Evolutionary conservation across 306 rosid genomes (phyloP).

Genomic region (Casuarina glauca): DNA sequence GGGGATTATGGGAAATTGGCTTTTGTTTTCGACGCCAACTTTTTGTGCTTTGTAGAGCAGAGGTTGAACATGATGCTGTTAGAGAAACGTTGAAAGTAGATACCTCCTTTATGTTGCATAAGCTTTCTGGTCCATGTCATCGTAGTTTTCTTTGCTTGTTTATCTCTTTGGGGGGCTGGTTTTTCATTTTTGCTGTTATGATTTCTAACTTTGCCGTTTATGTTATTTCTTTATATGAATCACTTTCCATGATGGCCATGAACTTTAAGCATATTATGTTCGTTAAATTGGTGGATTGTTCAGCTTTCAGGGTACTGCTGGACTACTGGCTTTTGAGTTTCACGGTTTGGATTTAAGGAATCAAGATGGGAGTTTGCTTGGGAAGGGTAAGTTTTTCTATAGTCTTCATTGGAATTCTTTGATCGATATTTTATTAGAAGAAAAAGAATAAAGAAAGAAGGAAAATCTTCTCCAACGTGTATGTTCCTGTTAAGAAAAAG

Average conservation of each 20-base stretch:
- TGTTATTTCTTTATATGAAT: not conserved
- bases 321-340: slow-evolving; percentile 17
- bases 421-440: not conserved
- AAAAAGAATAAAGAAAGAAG: not conserved
- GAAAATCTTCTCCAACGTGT: not conserved
- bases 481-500: not conserved
- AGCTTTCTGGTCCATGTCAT: too few species aligned
- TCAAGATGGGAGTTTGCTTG: slow-evolving; percentile 72
- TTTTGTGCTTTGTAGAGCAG: not conserved
- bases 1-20: not conserved
- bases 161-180: not conserved
- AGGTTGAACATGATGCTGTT: not conserved
- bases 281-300: slow-evolving; percentile 23
- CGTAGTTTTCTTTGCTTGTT: too few species aligned
- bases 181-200: not conserved
- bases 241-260: slow-evolving; percentile 7
- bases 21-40: not conserved
- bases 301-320: slow-evolving; percentile 34
- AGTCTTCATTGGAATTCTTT: slow-evolving; percentile 12
- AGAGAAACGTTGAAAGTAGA: not conserved
- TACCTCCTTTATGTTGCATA: too few species aligned
- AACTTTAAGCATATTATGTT: slow-evolving; percentile 7
- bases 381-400: slow-evolving; percentile 53
- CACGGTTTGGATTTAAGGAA: slow-evolving; percentile 31
- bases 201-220: not conserved